These are phyloP conservation scores for Cenococcum geophilum DNA, from an alignment of 495 filamentous ascomycete genomes.

Conservation along the genomic window DNA sequence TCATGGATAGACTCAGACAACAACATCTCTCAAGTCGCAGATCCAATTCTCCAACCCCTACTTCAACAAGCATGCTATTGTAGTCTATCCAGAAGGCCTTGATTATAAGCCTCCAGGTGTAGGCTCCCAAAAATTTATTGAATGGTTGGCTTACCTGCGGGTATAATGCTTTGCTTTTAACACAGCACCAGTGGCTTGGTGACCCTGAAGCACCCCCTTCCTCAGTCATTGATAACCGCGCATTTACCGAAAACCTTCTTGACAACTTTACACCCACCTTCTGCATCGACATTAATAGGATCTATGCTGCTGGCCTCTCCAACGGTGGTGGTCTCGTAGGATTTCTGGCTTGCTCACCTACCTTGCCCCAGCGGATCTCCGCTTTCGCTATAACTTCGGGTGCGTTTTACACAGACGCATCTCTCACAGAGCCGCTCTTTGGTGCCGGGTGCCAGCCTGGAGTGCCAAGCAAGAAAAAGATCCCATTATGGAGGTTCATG, in stretches of 20 bases:
- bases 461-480: background rate
- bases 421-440: conserved; percentile 9
- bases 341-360: conserved; percentile 11
- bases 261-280: background rate
- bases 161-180: background rate
- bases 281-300: conserved; percentile 11
- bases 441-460: background rate
- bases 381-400: conserved; percentile 8
- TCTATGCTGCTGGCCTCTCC: conserved; percentile 12
- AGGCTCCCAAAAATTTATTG: background rate
- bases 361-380: background rate
- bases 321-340: conserved; percentile 16
- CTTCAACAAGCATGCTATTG: conserved; percentile 8
- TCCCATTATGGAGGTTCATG: conserved; percentile 9
- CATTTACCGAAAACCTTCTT: conserved; percentile 9
- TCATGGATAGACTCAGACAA: conserved; percentile 4
- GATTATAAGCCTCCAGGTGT: background rate
- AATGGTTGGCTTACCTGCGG: background rate
- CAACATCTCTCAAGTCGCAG: conserved; percentile 1
- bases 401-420: conserved; percentile 9
- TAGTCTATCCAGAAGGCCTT: conserved; percentile 10
- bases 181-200: conserved; percentile 11
- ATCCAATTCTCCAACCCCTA: conserved; percentile 2
- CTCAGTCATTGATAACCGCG: conserved; percentile 8
- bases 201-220: conserved; percentile 8